Evolutionary conservation across 768 basidiomycete species (phyloP), one percentile per base, ranked within the genome.

Genomic region (Suillus fuscotomentosus): DNA sequence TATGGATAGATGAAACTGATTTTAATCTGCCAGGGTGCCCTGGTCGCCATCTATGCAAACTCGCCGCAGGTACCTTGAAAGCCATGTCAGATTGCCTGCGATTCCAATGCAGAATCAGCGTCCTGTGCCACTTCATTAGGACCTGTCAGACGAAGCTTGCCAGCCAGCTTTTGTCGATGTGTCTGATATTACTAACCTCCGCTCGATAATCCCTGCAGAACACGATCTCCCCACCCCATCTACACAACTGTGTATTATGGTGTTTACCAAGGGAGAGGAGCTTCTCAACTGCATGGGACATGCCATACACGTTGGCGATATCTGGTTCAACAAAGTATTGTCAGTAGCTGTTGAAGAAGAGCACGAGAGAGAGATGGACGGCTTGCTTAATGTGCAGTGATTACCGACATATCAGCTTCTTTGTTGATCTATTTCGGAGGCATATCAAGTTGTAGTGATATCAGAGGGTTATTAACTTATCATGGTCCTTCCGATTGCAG

Each of bases 291-390:
- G 7, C 10, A 7, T 7, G 6, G 31, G 5, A 31, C 17, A 20
- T 24, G 27, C 47, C 34, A 65, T 74, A 17, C 73, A 67, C 13
- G 71, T 73, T 27, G 70, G 70, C 2, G 65, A 68, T 7, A 73
- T 64, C 6, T 70, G 68, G 71, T 63, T 27, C 13, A 66, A 60
- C 17, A 72, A 64, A 53, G 54, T 53, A 53, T 20, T 53, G 50
- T 27, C 50, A 3, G 50, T 27, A 17, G 51, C 2, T 53, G 31
- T 2, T 53, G 31, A 53, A 53, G 48, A 13, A n/a, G 10, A 47
- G 6, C 24, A 27, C 7, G 48, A 8, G 24, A 50, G 24, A 27
- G 48, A 50, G 24, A 27, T 27, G 13, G 48, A 27, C 13, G 24
- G 14, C 24, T 50, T 50, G 14, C 24, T 50, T 13, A 24, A 27